Percentiles rank a stretch among this genome's conserved stretches.
These are phyloP conservation scores for Didymellaceae sp. DNA, from an alignment of 2,329 filamentous ascomycete species.

Conservation along the genomic window DNA sequence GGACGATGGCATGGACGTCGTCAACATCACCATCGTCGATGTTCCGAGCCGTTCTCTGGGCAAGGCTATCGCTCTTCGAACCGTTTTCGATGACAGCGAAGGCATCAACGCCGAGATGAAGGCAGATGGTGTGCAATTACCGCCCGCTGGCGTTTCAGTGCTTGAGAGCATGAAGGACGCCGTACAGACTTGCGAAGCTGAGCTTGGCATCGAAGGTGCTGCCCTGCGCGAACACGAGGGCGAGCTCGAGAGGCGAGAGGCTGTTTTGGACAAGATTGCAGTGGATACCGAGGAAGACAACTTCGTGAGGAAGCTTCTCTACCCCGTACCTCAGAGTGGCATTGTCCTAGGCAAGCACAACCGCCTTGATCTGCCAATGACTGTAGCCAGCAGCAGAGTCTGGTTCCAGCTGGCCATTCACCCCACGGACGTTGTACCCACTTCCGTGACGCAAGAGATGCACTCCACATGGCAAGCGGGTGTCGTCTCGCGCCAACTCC, in stretches of 20 bases:
- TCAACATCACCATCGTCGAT: conserved; percentile 87
- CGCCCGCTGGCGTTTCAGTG: conserved; percentile 77
- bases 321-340: conserved; percentile 78
- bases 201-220: conserved; percentile 76
- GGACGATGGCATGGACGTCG: conserved; percentile 79
- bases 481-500: conserved; percentile 88
- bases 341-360: conserved; percentile 79
- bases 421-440: conserved; percentile 85
- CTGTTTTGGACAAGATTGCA: conserved; percentile 83
- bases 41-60: conserved; percentile 80
- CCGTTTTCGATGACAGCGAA: conserved; percentile 88
- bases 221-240: conserved; percentile 75
- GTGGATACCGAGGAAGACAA: conserved; percentile 81
- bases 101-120: conserved; percentile 99
- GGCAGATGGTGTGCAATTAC: conserved; percentile 84
- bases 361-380: conserved; percentile 76
- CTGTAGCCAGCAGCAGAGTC: conserved; percentile 82
- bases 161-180: conserved; percentile 86
- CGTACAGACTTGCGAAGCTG: conserved; percentile 75
- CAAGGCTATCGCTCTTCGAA: conserved; percentile 87
- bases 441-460: conserved; percentile 73
- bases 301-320: conserved; percentile 81
- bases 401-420: conserved; percentile 96
- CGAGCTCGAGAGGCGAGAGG: conserved; percentile 80
- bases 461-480: conserved; percentile 92